A percentile compares a stretch with the other conserved stretches of the same genome.
These are phyloP conservation scores for Microcos paniculata DNA, from an alignment of 345 rosid genomes.

Conservation along the genomic window DNA sequence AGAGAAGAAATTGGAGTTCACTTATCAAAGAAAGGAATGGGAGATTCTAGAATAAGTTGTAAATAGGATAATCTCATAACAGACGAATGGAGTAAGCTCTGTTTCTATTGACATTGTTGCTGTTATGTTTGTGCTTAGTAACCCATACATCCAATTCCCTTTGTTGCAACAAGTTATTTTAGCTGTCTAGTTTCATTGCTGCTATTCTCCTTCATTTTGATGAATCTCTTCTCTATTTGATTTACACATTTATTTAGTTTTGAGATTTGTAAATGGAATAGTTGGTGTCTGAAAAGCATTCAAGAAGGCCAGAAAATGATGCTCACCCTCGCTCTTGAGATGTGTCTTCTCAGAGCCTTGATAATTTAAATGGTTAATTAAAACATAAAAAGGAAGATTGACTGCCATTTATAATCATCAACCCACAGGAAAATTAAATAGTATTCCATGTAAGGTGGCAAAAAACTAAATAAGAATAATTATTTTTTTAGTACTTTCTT, in stretches of 20 bases:
- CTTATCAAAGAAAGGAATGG: background rate
- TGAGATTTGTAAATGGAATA: background rate
- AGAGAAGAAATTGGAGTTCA: background rate
- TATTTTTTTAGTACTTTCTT: background rate
- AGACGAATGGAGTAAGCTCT: background rate
- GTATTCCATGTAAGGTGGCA: background rate
- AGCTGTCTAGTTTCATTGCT: background rate
- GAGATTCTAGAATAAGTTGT: background rate
- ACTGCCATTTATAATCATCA: background rate
- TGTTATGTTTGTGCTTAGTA: background rate
- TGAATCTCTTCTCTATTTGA: background rate
- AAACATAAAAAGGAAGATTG: background rate
- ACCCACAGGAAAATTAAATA: background rate
- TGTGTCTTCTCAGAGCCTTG: background rate
- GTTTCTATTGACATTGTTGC: constrained; percentile 7
- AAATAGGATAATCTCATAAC: background rate
- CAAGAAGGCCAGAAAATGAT: background rate
- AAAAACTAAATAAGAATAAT: background rate
- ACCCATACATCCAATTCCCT: background rate
- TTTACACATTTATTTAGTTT: background rate
- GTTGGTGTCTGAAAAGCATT: background rate
- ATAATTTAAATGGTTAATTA: background rate
- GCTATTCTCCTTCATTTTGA: background rate
- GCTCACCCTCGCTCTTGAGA: background rate
- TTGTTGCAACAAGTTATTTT: background rate